Base-by-base conservation (phyloP, 1,284 basidiomycete genomes). In the Acaromyces ingoldii region DNA sequence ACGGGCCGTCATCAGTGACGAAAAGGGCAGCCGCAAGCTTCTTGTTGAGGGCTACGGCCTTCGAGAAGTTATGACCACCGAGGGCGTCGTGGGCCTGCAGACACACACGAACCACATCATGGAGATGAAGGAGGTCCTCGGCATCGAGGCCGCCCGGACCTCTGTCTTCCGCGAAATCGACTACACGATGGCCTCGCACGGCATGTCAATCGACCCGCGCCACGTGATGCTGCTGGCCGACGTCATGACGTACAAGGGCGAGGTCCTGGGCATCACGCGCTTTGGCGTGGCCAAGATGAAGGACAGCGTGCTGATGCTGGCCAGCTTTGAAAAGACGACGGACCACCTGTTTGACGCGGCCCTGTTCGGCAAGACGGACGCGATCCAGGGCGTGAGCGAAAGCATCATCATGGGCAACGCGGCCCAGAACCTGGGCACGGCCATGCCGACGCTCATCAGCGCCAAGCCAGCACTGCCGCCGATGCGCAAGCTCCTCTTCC, bases 251-350 rank as follows among this genome's bases (percentile, higher is more conserved):
- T 97, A 96, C 81, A 99, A 99, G 88, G 95, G 95, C 50, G 93
- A 98, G 76, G 91, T 99, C 5, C 80, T 99, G 50, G 95, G 95
- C 51, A 98, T 99, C 77, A 99, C 95, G 7, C 87, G 95, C 21
- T 98, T 98, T 78, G 95, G 95, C 76, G 93, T 99, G n/a, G 91
- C 93, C 22, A 98, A 98, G 79, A 98, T 98, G 91, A 98, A 98
- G 79, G 95, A 99, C 78, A 96, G 91, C 67, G 92, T 97, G 17
- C 83, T 98, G 66, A 99, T 98, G 95, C 81, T 98, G 70, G 95
- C 95, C 9, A 95, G 91, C 28, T 99, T 99, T 76, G 95, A 99
- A 78, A 98, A 98, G 80, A 98, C 95, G 25, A 98, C 95, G 10
- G 95, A 98, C 78, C 95, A 98, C 76, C 79, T 99, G 58, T 99